Percentiles rank a stretch among this genome's conserved stretches.
phyloP scores from a whole-genome alignment of 2,329 filamentous ascomycete species.

The Colletotrichum endophyticum region DNA sequence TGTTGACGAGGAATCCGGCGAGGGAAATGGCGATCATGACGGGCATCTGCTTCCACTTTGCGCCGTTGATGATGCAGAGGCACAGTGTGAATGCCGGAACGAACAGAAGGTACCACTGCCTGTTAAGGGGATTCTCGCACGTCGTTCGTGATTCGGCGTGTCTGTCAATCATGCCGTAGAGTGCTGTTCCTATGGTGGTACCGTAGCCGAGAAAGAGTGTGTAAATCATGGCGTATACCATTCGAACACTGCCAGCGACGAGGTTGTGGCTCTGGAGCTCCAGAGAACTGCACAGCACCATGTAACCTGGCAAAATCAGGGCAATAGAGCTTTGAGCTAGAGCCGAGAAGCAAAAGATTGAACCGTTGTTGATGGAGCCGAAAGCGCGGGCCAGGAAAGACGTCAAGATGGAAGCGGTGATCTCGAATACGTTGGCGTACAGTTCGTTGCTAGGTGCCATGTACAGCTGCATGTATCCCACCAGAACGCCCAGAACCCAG shows the following conservation, averaged over 20 bases:
- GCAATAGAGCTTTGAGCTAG: conserved; percentile 77
- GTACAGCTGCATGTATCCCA: conserved; percentile 77
- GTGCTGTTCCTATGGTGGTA: conserved; percentile 65
- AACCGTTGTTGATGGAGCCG: conserved; percentile 64
- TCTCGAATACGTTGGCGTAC: conserved; percentile 61
- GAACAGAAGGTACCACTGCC: conserved; percentile 59
- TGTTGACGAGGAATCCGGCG: conserved; percentile 77
- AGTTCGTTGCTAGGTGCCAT: conserved; percentile 76
- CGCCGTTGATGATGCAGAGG: conserved; percentile 79
- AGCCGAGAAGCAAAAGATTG: conserved; percentile 73
- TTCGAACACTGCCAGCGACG: conserved; percentile 69
- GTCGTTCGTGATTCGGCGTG: conserved; percentile 46
- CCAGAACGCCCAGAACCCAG: conserved; percentile 75
- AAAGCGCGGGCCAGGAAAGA: conserved; percentile 74
- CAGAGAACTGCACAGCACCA: conserved; percentile 58
- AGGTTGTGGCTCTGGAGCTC: conserved; percentile 71
- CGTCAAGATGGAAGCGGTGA: conserved; percentile 65
- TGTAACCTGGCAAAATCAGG: conserved; percentile 70
- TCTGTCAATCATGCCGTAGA: conserved; percentile 61
- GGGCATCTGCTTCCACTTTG: conserved; percentile 78
- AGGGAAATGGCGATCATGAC: conserved; percentile 78
- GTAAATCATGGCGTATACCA: conserved; percentile 74
- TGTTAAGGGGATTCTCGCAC: conserved; percentile 45
- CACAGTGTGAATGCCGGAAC: conserved; percentile 73
- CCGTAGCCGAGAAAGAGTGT: conserved; percentile 71